A percentile compares a stretch with the other conserved stretches of the same genome.
These are phyloP conservation scores for Cronartium ribicola DNA, from an alignment of 1,284 basidiomycete genomes.

Conservation along the genomic window DNA sequence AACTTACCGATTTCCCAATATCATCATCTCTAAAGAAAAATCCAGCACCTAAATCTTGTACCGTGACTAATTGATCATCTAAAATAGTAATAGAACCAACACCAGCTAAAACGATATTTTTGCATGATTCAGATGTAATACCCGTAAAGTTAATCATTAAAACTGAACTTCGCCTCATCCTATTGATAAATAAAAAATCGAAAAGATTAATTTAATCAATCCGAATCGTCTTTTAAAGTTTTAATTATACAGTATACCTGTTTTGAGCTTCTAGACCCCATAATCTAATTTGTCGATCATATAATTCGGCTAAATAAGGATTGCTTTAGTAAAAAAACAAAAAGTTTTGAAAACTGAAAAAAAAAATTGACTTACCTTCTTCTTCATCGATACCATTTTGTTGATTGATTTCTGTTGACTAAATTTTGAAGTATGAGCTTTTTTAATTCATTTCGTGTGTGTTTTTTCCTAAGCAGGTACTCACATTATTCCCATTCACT, in stretches of 20 bases:
- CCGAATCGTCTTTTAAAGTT: background rate
- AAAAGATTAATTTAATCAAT: background rate
- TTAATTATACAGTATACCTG: background rate
- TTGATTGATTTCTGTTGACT: too few relatives aligned
- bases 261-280: conserved; percentile 42
- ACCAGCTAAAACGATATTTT: conserved; percentile 69
- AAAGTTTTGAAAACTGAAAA: background rate
- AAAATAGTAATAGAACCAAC: conserved; percentile 59
- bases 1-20: conserved; percentile 58
- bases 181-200: conserved; percentile 6
- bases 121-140: conserved; percentile 89
- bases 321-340: background rate
- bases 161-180: conserved; percentile 51
- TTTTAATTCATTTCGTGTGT: too few relatives aligned
- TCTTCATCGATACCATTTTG: conserved; percentile 41
- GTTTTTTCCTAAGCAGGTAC: too few relatives aligned
- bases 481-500: too few relatives aligned
- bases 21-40: conserved; percentile 93
- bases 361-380: conserved; percentile 16
- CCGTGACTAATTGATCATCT: conserved; percentile 55
- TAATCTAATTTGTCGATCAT: conserved; percentile 38
- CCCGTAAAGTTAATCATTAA: conserved; percentile 75
- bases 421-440: too few relatives aligned
- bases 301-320: conserved; percentile 21
- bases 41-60: conserved; percentile 79